These are phyloP conservation scores for Hortaea sp. DNA, from an alignment of 2,329 filamentous ascomycete species.

Conservation along the genomic window DNA sequence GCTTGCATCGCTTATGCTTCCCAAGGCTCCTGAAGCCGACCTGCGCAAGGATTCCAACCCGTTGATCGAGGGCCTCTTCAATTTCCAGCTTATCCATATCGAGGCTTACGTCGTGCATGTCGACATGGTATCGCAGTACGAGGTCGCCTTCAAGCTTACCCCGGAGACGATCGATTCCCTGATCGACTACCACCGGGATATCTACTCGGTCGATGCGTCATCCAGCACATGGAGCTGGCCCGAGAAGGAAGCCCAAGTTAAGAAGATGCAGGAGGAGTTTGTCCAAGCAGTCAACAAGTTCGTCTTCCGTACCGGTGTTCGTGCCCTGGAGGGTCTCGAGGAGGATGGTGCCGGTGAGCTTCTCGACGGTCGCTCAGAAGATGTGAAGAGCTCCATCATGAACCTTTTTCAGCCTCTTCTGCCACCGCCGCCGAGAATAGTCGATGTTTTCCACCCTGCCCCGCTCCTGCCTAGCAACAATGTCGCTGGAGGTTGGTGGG, in stretches of 20 bases:
- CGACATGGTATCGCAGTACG: slow-evolving; percentile 95
- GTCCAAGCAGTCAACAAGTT: slow-evolving; percentile 95
- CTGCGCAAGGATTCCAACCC: slow-evolving; percentile 73
- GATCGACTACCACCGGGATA: slow-evolving; percentile 90
- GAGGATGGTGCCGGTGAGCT: slow-evolving; percentile 93
- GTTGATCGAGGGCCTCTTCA: slow-evolving; percentile 76
- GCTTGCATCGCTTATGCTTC: slow-evolving; percentile 81
- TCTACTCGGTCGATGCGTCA: slow-evolving; percentile 83
- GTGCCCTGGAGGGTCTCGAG: slow-evolving; percentile 87
- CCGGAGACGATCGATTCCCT: slow-evolving; percentile 86
- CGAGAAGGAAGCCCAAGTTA: slow-evolving; percentile 90
- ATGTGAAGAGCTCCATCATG: slow-evolving; percentile 81
- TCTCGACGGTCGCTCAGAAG: slow-evolving; percentile 80
- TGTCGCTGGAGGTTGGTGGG: slow-evolving; percentile 65
- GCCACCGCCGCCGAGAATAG: slow-evolving; percentile 75
- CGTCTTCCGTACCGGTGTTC: slow-evolving; percentile 81
- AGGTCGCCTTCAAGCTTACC: slow-evolving; percentile 96
- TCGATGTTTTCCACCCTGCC: slow-evolving; percentile 80
- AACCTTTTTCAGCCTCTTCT: slow-evolving; percentile 76
- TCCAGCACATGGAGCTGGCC: slow-evolving; percentile 89
- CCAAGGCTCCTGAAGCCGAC: slow-evolving; percentile 78
- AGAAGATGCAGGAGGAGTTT: slow-evolving; percentile 95
- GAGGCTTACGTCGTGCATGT: slow-evolving; percentile 98
- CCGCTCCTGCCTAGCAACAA: slow-evolving; percentile 64
- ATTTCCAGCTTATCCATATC: slow-evolving; percentile 85